Conservation (phyloP, 371 early-diverging fungal species). For the Saksenaea oblongispora region DNA sequence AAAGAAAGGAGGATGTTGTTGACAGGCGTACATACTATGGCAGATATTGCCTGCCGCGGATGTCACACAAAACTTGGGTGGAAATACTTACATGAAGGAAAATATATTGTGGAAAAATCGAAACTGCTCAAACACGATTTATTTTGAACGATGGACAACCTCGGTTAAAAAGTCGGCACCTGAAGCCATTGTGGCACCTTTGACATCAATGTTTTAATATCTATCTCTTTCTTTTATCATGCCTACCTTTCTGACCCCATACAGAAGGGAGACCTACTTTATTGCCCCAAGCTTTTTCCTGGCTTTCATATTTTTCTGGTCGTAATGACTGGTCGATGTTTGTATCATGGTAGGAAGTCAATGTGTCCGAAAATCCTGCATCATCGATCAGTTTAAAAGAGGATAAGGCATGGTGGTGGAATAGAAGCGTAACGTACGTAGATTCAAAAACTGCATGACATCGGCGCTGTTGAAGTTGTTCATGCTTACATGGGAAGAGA, state of each 20-base stretch:
- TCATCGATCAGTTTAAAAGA: neutral
- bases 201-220: constrained; percentile 4
- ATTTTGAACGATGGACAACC: constrained; percentile 11
- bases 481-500: constrained; percentile 10
- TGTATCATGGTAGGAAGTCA: constrained; percentile 20
- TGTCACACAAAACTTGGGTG: constrained; percentile 67
- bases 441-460: constrained; percentile 22
- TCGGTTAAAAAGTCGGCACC: constrained; percentile 18
- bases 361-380: constrained; percentile 22
- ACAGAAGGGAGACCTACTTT: constrained; percentile 22
- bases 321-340: constrained; percentile 17
- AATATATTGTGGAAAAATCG: constrained; percentile 62
- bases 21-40: constrained; percentile 72
- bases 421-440: constrained; percentile 15
- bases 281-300: constrained; percentile 32
- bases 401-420: neutral
- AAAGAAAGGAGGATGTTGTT: constrained; percentile 62
- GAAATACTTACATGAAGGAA: constrained; percentile 76
- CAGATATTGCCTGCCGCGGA: constrained; percentile 60
- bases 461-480: constrained; percentile 31
- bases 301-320: constrained; percentile 31
- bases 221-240: too few species aligned
- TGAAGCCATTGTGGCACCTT: constrained; percentile 22
- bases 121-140: constrained; percentile 3
- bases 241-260: constrained; percentile 32